Evolutionary conservation across 116 monocot genomes (phyloP), one percentile per base, ranked within the genome.

Genomic region (Cymodocea nodosa): DNA sequence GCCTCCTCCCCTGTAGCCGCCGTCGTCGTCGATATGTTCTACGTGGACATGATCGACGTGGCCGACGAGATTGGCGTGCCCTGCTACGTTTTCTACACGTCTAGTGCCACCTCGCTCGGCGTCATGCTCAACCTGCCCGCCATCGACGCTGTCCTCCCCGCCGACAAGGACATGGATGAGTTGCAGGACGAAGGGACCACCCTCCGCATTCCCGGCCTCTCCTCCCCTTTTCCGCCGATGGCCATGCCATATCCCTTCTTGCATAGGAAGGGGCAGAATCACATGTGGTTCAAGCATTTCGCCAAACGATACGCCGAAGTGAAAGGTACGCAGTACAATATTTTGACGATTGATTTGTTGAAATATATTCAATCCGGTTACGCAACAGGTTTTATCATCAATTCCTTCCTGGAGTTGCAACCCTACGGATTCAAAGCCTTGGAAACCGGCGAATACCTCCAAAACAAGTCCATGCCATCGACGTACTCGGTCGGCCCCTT

Each of bases 401-500:
- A 80, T 59, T 74, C 77, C 11, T 79, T 75, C 52, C 2, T 24
- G 1, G n/a, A n/a, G n/a, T n/a, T n/a, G n/a, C n/a, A n/a, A n/a
- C n/a, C n/a, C n/a, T n/a, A n/a, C n/a, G n/a, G 64, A 0, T 37
- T 82, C 3, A 16, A 52, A 2, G 64, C 70, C 5, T 9, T 76
- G 13, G 39, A 51, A 13, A 34, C 66, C 4, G 73, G 76, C 19
- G 55, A 11, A 1, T 71, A 49, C 50, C 8, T 34, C 17, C 68
- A 37, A 6, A 0, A 8, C 68, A 59, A 50, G 3, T 24, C 14
- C 36, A 60, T 15, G 0, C 82, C 69, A 23, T 51, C 55, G 17
- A 34, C 75, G 5, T 78, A 63, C 23, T 62, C 71, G 0, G 63
- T 84, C 2, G 88, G 82, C 23, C 84, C 88, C 0, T 17, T 88